Conservation (phyloP, 352 stramenopile genomes). For the Halophytophthora batemanensis region DNA sequence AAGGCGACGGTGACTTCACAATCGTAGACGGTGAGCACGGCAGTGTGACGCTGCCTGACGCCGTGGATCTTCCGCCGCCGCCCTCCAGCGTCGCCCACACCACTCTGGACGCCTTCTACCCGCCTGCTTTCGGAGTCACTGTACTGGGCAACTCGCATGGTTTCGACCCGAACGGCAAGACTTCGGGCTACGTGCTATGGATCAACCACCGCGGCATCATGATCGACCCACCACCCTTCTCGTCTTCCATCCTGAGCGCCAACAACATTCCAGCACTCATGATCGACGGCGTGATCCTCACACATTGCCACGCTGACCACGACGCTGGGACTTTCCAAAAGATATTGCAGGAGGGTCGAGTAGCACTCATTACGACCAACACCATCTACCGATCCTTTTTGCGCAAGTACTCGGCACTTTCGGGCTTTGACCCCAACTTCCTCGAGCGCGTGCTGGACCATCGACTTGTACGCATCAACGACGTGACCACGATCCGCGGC, state of each 20-base stretch:
- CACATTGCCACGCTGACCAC: slow-evolving; percentile 96
- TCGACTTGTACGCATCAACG: slow-evolving; percentile 90
- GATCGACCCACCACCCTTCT: slow-evolving; percentile 95
- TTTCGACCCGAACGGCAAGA: slow-evolving; percentile 93
- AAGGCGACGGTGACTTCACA: slow-evolving; percentile 63
- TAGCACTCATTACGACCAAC: slow-evolving; percentile 94
- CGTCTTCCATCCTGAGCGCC: slow-evolving; percentile 76
- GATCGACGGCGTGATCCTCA: slow-evolving; percentile 96
- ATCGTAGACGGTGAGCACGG: slow-evolving; percentile 50
- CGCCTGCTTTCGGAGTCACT: slow-evolving; percentile 94
- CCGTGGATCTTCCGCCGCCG: slow-evolving; percentile 49
- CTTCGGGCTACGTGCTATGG: slow-evolving; percentile 96
- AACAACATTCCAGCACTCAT: slow-evolving; percentile 90
- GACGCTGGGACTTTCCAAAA: slow-evolving; percentile 97
- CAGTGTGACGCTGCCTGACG: slow-evolving; percentile 55
- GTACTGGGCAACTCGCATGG: slow-evolving; percentile 95
- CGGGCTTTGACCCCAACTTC: slow-evolving; percentile 88
- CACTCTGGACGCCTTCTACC: slow-evolving; percentile 82
- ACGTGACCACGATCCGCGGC: slow-evolving; percentile 92
- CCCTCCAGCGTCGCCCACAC: slow-evolving; percentile 28
- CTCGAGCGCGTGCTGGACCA: slow-evolving; percentile 91
- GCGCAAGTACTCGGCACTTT: slow-evolving; percentile 95
- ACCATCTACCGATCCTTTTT: slow-evolving; percentile 97
- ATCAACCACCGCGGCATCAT: slow-evolving; percentile 96
- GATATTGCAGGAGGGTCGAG: slow-evolving; percentile 92